Conservation (phyloP, 805 yeast species). For the Metschnikowia borealis region DNA sequence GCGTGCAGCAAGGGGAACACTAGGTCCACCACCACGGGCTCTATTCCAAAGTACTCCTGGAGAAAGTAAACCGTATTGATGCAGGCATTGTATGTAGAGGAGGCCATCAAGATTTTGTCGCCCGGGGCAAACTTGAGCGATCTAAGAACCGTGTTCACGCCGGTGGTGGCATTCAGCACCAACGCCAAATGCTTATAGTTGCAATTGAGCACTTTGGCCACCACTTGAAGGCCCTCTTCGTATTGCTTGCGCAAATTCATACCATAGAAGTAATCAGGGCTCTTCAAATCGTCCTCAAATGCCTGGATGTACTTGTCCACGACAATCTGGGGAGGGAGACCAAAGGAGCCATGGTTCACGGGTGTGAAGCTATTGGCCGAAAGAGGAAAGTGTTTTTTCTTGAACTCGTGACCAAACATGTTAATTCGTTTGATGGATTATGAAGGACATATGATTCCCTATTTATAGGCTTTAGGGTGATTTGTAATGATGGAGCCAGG, state of each 20-base stretch:
- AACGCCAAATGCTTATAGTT: slow-evolving; percentile 48
- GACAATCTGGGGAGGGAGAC: slow-evolving; percentile 50
- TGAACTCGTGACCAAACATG: slow-evolving; percentile 48
- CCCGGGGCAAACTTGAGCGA: slow-evolving; percentile 48
- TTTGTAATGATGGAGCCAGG: too few relatives aligned
- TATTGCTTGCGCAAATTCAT: slow-evolving; percentile 25
- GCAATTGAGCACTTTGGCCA: slow-evolving; percentile 43
- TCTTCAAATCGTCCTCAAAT: slow-evolving; percentile 21
- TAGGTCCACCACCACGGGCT: slow-evolving; percentile 17
- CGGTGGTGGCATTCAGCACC: slow-evolving; percentile 58
- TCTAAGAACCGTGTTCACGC: slow-evolving; percentile 53
- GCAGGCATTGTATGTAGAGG: slow-evolving; percentile 54
- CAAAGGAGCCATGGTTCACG: slow-evolving; percentile 66
- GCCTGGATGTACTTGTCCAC: slow-evolving; percentile 8
- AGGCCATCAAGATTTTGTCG: slow-evolving; percentile 48
- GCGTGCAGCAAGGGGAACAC: slow-evolving; percentile 17
- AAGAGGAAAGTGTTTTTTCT: slow-evolving; percentile 42
- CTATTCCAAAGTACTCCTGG: slow-evolving; percentile 25
- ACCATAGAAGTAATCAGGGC: slow-evolving; percentile 47
- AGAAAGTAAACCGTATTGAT: slow-evolving; percentile 46
- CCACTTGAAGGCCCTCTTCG: slow-evolving; percentile 29
- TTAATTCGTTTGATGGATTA: too few relatives aligned
- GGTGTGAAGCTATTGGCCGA: slow-evolving; percentile 39
- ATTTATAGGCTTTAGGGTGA: too few relatives aligned
- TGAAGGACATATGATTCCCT: too few relatives aligned